Evolutionary conservation across 306 rosid species (phyloP).

Genomic region (Castanea sativa): DNA sequence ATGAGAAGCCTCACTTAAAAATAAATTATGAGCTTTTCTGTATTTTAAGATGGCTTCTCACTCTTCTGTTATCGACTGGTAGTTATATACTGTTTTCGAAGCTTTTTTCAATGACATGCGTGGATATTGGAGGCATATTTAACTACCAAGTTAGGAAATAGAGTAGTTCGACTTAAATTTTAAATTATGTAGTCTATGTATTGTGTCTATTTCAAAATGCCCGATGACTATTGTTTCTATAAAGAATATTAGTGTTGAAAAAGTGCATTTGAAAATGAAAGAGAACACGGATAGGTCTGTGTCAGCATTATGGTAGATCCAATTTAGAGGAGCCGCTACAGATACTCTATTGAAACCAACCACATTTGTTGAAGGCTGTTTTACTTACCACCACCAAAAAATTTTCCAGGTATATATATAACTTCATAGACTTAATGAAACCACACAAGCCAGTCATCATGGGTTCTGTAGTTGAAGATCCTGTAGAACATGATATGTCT

Average conservation of each 20-base stretch:
- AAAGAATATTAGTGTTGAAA: too few relatives aligned
- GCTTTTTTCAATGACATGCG: background rate
- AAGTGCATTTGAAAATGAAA: background rate
- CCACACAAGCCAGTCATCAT: slow-evolving; percentile 22
- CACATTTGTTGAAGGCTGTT: slow-evolving; percentile 65
- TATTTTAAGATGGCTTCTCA: background rate
- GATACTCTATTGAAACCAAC: slow-evolving; percentile 24
- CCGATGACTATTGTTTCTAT: background rate
- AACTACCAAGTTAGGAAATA: background rate
- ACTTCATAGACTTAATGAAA: too few relatives aligned
- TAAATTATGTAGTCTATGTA: background rate
- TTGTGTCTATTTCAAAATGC: background rate
- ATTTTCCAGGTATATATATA: background rate
- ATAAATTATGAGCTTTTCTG: background rate
- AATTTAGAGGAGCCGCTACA: slow-evolving; percentile 39
- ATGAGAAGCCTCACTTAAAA: slow-evolving; percentile 10
- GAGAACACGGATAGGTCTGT: background rate
- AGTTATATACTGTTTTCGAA: background rate
- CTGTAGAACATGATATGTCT: slow-evolving; percentile 10
- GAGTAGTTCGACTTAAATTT: background rate
- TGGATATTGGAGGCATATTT: background rate
- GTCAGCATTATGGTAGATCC: slow-evolving; percentile 32
- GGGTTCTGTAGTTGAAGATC: slow-evolving; percentile 25
- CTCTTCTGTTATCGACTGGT: slow-evolving; percentile 15
- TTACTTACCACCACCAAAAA: slow-evolving; percentile 50